Base-by-base conservation (phyloP, 1,139 yeast genomes). In the Nadsonia commutata region DNA sequence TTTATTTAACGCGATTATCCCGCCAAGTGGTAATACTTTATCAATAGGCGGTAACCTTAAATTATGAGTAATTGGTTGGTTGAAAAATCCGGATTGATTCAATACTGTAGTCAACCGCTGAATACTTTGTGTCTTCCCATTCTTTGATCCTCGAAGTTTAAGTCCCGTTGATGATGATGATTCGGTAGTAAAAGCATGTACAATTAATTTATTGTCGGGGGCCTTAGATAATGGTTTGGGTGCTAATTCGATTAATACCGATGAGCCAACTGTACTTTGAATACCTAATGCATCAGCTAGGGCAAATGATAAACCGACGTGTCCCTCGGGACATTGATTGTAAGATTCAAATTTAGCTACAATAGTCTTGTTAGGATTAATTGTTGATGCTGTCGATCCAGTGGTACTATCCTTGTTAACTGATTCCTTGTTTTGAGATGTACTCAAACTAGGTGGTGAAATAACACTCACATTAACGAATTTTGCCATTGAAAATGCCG, bases 251-350 rank as follows among this genome's bases (percentile, higher is more conserved):
- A 83, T 51, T 2, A 72, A 65, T 3, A 80, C 62, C 17, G 76
- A 64, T 47, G 70, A 67, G 0, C 93, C 93, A 3, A 75, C 63
- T 1, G 64, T 47, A 20, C 63, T 62, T 4, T 59, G 49, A 1
- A 73, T 58, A 0, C 76, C 74, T 36, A 83, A 66, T 0, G 93
- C 78, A 6, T 70, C 63, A 1, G 88, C 71, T 39, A 82, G 63
- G 3, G 71, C 60, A 11, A 60, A 54, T 0, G 94, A 78, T 16
- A 85, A 53, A 0, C 78, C 80, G 5, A 76, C 74, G 38, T 70
- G 68, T 22, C 68, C 67, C 2, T 55, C 46, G 0, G 75, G 75
- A 3, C 70, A 55, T 0, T 55, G 49, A 1, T 63, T 56, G 45
- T 55, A 60, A 45, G 66, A 65, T 0, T 72, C 65, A 2, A 81